Percentiles rank a stretch among this genome's conserved stretches.
Conservation (phyloP, 441 rosid species). For the Euphorbia celastroides region DNA sequence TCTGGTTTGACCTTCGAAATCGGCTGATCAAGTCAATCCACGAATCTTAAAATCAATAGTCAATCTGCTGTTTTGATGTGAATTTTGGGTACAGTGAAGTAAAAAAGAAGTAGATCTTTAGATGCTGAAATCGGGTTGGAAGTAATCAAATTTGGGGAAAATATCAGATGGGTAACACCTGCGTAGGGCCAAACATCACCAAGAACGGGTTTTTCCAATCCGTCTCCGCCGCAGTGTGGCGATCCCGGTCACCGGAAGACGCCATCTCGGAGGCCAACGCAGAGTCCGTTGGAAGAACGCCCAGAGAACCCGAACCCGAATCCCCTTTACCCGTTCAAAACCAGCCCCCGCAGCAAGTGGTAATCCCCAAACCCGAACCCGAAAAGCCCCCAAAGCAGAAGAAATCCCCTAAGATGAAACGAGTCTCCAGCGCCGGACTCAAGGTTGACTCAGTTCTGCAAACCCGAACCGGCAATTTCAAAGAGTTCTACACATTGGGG, state of each 20-base stretch:
- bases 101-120: slow-evolving; percentile 27
- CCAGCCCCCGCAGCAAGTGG: slow-evolving; percentile 56
- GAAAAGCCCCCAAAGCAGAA: slow-evolving; percentile 36
- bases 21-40: too few relatives aligned
- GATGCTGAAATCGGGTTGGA: slow-evolving; percentile 25
- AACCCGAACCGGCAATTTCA: slow-evolving; percentile 67
- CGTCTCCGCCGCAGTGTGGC: slow-evolving; percentile 77
- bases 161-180: slow-evolving; percentile 71
- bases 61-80: too few relatives aligned
- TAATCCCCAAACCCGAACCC: slow-evolving; percentile 46
- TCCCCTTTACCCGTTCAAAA: slow-evolving; percentile 55
- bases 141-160: slow-evolving; percentile 8
- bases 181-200: slow-evolving; percentile 66
- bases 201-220: slow-evolving; percentile 63
- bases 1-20: neutral
- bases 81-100: slow-evolving; percentile 2
- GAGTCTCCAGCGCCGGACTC: slow-evolving; percentile 84
- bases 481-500: slow-evolving; percentile 66
- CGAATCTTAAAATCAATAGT: too few relatives aligned
- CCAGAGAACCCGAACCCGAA: slow-evolving; percentile 51
- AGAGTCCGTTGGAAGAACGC: slow-evolving; percentile 22
- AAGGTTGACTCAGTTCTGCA: slow-evolving; percentile 67
- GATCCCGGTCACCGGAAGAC: slow-evolving; percentile 51
- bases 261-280: slow-evolving; percentile 25
- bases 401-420: slow-evolving; percentile 61